Evolutionary conservation across 257 asterid species (phyloP).

Genomic region (Solanum paucissectum): DNA sequence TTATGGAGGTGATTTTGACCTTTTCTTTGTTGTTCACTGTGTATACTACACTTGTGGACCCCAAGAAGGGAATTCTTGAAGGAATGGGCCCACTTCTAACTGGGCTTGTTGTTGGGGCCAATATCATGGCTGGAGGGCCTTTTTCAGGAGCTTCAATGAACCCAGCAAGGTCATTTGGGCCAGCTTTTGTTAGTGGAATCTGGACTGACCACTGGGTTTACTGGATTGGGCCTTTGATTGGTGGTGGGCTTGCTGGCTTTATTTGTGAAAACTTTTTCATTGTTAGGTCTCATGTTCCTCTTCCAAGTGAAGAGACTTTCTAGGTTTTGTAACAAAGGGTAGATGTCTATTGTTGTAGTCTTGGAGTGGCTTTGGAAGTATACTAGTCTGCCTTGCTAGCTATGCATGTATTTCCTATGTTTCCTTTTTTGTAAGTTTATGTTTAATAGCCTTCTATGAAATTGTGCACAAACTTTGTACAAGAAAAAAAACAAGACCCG

Average conservation of each 20-base stretch:
- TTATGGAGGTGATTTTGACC: constrained; percentile 80
- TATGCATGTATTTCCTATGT: not conserved
- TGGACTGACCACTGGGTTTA: constrained; percentile 96
- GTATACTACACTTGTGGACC: constrained; percentile 87
- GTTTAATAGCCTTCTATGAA: not conserved
- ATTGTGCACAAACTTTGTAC: not conserved
- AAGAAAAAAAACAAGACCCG: not conserved
- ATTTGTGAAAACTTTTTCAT: constrained; percentile 73
- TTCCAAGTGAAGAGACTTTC: constrained; percentile 32
- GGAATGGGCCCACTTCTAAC: constrained; percentile 82
- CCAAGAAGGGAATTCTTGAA: constrained; percentile 66
- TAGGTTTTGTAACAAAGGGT: not conserved
- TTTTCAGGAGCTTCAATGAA: constrained; percentile 94
- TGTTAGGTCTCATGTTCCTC: constrained; percentile 42
- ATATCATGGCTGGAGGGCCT: constrained; percentile 90
- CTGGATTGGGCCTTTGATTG: constrained; percentile 91
- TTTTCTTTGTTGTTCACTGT: constrained; percentile 77
- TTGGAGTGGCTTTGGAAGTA: not conserved
- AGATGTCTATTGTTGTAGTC: not conserved
- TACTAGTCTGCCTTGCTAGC: not conserved
- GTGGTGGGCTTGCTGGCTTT: constrained; percentile 84
- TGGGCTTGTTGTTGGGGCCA: constrained; percentile 89
- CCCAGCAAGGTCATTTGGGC: constrained; percentile 92
- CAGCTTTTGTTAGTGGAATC: constrained; percentile 71
- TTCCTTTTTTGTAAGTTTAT: not conserved